Conservation (phyloP, 1,139 yeast genomes). For the Pichia sp. region DNA sequence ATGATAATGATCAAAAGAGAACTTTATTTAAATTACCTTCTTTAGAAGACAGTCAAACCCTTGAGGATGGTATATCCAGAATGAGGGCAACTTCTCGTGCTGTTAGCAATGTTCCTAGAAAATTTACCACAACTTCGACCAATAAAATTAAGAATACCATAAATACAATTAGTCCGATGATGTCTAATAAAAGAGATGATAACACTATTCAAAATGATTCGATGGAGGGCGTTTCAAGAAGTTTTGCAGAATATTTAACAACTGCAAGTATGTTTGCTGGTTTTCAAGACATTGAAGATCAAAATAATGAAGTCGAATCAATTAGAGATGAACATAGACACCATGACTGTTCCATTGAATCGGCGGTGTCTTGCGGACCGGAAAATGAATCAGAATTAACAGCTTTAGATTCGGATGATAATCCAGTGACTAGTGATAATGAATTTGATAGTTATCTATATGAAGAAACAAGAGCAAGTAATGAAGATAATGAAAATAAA, state of each 20-base stretch:
- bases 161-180: neutral
- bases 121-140: neutral
- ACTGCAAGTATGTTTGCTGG: conserved; percentile 51
- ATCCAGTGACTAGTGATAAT: neutral
- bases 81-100: neutral
- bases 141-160: neutral
- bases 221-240: conserved; percentile 36
- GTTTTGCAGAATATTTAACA: conserved; percentile 45
- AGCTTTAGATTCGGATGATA: neutral
- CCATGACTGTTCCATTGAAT: neutral
- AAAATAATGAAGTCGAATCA: conserved; percentile 18
- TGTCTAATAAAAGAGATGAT: neutral
- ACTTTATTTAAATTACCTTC: neutral
- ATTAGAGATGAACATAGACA: neutral
- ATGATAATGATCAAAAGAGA: neutral
- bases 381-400: neutral
- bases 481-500: neutral
- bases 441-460: neutral
- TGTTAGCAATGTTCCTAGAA: neutral
- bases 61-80: neutral
- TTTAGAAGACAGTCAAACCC: neutral
- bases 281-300: conserved; percentile 29
- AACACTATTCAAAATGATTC: neutral
- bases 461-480: neutral
- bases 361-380: neutral